phyloP scores from a whole-genome alignment of 2,329 filamentous ascomycete species.

The Hypoxylon sp. region DNA sequence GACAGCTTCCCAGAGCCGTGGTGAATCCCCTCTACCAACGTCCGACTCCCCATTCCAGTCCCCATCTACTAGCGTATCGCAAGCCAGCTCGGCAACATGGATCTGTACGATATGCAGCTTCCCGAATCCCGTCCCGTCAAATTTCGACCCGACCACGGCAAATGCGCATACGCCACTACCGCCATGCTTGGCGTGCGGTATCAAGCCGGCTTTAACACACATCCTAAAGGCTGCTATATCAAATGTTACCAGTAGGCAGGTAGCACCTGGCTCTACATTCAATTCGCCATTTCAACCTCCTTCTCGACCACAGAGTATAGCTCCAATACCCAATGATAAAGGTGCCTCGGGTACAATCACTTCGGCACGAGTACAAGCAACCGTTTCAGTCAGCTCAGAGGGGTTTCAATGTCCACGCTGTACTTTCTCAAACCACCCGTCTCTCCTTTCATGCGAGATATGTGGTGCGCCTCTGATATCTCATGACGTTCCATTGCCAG shows the following conservation, averaged over 20 bases:
- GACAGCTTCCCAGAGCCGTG: constrained; percentile 56
- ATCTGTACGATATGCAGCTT: constrained; percentile 96
- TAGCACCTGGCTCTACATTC: constrained; percentile 26
- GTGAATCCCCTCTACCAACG: constrained; percentile 46
- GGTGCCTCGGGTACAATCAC: constrained; percentile 18
- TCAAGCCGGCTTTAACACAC: constrained; percentile 84
- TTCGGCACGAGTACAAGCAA: constrained; percentile 14
- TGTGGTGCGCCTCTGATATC: constrained; percentile 80
- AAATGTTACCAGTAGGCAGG: constrained; percentile 66
- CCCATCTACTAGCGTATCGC: constrained; percentile 55
- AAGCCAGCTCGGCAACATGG: constrained; percentile 78
- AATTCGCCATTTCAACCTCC: constrained; percentile 27
- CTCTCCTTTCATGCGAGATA: constrained; percentile 85
- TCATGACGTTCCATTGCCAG: constrained; percentile 53
- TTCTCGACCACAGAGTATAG: constrained; percentile 21
- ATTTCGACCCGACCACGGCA: constrained; percentile 87
- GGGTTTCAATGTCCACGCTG: constrained; percentile 80
- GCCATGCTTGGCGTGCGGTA: constrained; percentile 91
- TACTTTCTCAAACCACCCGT: constrained; percentile 93
- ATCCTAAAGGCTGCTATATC: constrained; percentile 87
- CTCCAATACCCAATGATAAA: constrained; percentile 19
- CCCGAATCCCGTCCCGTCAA: constrained; percentile 89
- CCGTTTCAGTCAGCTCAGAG: constrained; percentile 24
- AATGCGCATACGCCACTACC: constrained; percentile 81
- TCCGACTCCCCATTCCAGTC: constrained; percentile 50